These are phyloP conservation scores for Rutstroemia sp. DNA, from an alignment of 2,329 filamentous ascomycete species.

Conservation along the genomic window DNA sequence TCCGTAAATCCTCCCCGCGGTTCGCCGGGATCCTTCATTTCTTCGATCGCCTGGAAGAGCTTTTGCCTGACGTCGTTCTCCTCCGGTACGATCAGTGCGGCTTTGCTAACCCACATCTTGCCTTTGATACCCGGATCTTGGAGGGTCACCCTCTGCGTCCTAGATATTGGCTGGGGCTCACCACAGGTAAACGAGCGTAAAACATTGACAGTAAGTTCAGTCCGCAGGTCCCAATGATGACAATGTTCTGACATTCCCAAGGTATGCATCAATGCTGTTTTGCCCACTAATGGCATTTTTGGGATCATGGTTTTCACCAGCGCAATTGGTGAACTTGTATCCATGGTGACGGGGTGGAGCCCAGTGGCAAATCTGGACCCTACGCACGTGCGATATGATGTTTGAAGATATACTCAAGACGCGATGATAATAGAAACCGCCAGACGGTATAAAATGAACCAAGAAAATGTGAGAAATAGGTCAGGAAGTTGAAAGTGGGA, in stretches of 20 bases:
- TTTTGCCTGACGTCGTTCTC: constrained; percentile 48
- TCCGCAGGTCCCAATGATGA: constrained; percentile 71
- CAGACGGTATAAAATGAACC: no score
- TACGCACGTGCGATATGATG: no score
- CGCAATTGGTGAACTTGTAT: constrained; percentile 28
- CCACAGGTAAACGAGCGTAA: constrained; percentile 54
- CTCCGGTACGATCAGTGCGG: constrained; percentile 52
- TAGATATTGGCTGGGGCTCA: constrained; percentile 39
- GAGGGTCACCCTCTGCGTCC: constrained; percentile 53
- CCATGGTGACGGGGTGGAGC: constrained; percentile 11
- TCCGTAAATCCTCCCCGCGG: constrained; percentile 29
- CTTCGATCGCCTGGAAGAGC: constrained; percentile 50
- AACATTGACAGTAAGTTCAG: constrained; percentile 63
- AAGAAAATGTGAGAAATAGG: no score
- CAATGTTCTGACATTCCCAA: constrained; percentile 62
- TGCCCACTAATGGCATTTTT: constrained; percentile 53
- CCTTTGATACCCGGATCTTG: constrained; percentile 66
- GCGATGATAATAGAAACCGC: no score
- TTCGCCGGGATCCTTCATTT: constrained; percentile 34
- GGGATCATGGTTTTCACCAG: constrained; percentile 34
- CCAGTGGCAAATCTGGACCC: neutral
- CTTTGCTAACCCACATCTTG: constrained; percentile 72
- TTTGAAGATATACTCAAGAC: no score
- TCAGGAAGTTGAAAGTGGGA: no score
- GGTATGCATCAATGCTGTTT: constrained; percentile 54